Evolutionary conservation across 768 basidiomycete genomes (phyloP).

Genomic region (Russula emetica): DNA sequence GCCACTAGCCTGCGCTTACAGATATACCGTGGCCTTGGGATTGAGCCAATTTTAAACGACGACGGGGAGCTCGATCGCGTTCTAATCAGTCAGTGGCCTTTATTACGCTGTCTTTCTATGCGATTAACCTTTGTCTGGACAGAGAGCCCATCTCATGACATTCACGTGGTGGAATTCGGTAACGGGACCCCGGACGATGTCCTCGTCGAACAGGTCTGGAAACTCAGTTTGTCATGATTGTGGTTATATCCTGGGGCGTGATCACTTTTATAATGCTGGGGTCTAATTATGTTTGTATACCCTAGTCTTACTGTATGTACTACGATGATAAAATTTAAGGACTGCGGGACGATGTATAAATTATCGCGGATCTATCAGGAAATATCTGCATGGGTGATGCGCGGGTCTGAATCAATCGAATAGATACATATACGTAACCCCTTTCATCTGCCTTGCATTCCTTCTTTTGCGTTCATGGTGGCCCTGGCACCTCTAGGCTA

Average conservation of each 20-base stretch:
- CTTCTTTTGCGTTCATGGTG: neutral
- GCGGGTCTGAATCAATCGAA: neutral
- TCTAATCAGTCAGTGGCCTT: constrained; percentile 56
- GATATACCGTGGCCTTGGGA: constrained; percentile 67
- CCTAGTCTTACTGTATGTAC: constrained; percentile 15
- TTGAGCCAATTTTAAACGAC: constrained; percentile 59
- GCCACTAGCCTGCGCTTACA: constrained; percentile 56
- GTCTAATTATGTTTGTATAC: neutral
- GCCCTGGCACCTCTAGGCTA: constrained; percentile 1
- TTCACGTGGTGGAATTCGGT: constrained; percentile 22
- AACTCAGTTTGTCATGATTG: constrained; percentile 12
- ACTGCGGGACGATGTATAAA: constrained; percentile 5
- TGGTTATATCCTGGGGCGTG: neutral
- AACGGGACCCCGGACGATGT: neutral
- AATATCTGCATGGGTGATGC: neutral
- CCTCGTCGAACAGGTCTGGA: constrained; percentile 23
- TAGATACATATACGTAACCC: constrained; percentile 8
- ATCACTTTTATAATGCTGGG: neutral
- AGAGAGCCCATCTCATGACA: constrained; percentile 23
- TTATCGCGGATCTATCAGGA: neutral
- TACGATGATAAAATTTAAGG: neutral
- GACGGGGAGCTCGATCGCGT: constrained; percentile 52
- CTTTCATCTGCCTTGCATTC: neutral
- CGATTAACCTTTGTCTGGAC: constrained; percentile 26
- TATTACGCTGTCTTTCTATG: neutral